Percentiles rank a stretch among this genome's conserved stretches.
Conservation (phyloP, 441 rosid genomes). For the Erysimum cheiri region DNA sequence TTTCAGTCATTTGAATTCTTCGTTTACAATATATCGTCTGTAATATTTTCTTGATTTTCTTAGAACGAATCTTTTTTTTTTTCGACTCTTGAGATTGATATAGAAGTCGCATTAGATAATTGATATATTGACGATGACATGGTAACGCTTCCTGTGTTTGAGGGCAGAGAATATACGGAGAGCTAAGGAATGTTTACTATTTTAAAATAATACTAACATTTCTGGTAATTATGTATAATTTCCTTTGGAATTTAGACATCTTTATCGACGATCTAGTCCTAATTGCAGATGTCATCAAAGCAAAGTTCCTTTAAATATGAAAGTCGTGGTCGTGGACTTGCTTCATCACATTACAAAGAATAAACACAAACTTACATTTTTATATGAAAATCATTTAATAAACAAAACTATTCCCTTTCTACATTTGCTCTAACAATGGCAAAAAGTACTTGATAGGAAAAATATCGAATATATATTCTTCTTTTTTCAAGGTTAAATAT, state of each 20-base stretch:
- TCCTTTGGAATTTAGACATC: constrained; percentile 3
- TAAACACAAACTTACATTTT: constrained; percentile 6
- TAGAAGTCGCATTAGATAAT: background rate
- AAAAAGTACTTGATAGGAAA: background rate
- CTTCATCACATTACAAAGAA: constrained; percentile 16
- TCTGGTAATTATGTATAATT: background rate
- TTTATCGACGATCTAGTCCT: background rate
- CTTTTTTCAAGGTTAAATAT: background rate
- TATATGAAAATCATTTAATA: background rate
- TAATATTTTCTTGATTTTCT: too few relatives aligned
- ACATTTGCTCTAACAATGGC: background rate
- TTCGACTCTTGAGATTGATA: background rate
- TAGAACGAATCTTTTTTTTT: background rate
- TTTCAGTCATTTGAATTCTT: too few relatives aligned
- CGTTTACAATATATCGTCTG: too few relatives aligned
- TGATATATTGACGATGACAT: constrained; percentile 7
- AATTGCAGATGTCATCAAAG: background rate
- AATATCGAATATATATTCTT: background rate
- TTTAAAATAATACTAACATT: background rate
- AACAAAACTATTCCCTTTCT: background rate
- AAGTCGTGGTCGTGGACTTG: constrained; percentile 7
- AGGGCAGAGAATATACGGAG: background rate
- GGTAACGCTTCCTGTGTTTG: constrained; percentile 18
- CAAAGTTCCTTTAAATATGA: constrained; percentile 1
- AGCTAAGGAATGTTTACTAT: background rate